A percentile compares a stretch with the other conserved stretches of the same genome.
Evolutionary conservation across 352 stramenopile species (phyloP).

Genomic region (Phytopythium vexans): DNA sequence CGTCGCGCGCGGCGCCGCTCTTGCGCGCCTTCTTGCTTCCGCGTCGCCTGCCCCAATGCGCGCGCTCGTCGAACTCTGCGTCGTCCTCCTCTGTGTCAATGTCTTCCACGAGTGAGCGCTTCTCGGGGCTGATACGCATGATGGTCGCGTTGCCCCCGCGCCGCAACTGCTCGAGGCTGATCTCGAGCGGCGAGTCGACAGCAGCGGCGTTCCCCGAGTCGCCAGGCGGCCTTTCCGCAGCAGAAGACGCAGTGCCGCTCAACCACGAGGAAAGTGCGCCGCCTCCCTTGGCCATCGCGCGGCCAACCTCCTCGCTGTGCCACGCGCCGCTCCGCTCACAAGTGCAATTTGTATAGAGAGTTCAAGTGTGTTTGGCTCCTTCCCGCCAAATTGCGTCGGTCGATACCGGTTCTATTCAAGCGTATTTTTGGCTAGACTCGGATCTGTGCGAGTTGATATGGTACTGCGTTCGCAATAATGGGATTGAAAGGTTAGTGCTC

Average conservation of each 20-base stretch:
- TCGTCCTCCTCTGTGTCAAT: conserved; percentile 77
- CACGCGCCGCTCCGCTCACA: too few species aligned
- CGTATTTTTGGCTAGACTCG: too few species aligned
- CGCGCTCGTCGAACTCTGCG: conserved; percentile 64
- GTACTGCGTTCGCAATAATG: too few species aligned
- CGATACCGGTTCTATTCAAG: too few species aligned
- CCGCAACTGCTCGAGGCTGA: conserved; percentile 32
- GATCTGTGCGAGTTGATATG: too few species aligned
- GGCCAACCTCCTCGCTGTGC: not conserved
- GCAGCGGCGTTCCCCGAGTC: not conserved
- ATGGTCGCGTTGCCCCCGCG: conserved; percentile 33
- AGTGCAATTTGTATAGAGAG: not conserved
- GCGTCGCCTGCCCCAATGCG: conserved; percentile 54
- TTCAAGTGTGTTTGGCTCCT: too few species aligned
- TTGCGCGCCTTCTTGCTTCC: conserved; percentile 29
- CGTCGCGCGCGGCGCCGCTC: conserved; percentile 6
- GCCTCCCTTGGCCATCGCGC: conserved; percentile 24
- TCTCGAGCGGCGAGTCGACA: conserved; percentile 35
- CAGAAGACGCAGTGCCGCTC: conserved; percentile 10
- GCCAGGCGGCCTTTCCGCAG: not conserved
- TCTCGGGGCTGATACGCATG: conserved; percentile 48
- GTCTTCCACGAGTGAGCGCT: conserved; percentile 48
- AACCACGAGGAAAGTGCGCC: conserved; percentile 35
- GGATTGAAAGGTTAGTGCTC: too few species aligned
- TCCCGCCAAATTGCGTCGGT: too few species aligned